Evolutionary conservation across 306 rosid species (phyloP), one percentile per base, ranked within the genome.

Genomic region (Castanea mollissima): DNA sequence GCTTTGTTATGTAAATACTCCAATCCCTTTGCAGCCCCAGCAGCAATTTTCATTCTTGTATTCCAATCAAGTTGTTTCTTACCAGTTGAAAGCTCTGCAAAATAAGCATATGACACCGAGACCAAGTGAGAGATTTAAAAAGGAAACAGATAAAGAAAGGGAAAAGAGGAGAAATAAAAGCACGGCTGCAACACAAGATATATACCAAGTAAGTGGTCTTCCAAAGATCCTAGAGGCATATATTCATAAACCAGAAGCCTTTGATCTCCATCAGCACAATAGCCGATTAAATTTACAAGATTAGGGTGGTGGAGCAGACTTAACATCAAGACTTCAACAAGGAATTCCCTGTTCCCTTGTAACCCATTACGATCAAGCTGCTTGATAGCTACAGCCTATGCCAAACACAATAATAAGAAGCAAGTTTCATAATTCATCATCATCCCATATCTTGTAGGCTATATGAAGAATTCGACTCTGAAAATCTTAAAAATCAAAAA

Each of bases 221-320:
- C 98, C 88, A 94, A 88, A 75, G 95, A 90, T 81, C 99, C 99
- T 67, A 94, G 83, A 25, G 97, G 82, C 99, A 94, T 94, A 77
- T 82, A 92, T 82, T 94, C 97, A 83, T 94, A 94, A 84, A 94
- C 91, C 64, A 94, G 89, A 80, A 94, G 97, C 93, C 99, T 91
- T 82, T 92, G 99, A 88, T 92, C 97, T 78, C 97, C 99, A 80
- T 92, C 99, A 79, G 94, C 97, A 81, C 99, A 94, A 83, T 94
- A 94, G 74, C 99, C 99, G 69, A 88, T 90, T 32, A 94, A 91
- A 81, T 92, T 92, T 79, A 92, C 99, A 69, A 94, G 97, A 87
- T 94, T 92, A 58, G 92, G 87, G 83, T 94, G 99, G 85, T 94
- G 99, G 82, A 91, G 95, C 59, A 92, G 90, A 85, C 99, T 92